phyloP scores from a whole-genome alignment of 1,139 yeast species.

The Hyphopichia pseudoburtonii region DNA sequence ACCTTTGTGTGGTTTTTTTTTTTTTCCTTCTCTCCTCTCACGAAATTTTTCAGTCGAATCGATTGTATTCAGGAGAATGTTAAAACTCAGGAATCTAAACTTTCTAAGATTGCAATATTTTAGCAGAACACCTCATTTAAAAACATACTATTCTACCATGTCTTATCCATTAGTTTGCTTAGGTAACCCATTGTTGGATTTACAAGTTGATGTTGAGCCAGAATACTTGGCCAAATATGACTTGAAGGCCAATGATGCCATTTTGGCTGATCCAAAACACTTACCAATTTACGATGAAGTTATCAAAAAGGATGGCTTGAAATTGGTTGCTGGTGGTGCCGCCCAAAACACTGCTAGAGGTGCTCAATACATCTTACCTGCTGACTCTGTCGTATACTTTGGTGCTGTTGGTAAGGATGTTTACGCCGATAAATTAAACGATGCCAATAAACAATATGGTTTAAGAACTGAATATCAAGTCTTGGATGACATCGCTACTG shows the following conservation, averaged over 20 bases:
- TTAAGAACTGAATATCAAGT: constrained; percentile 84
- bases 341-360: constrained; percentile 99
- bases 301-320: constrained; percentile 58
- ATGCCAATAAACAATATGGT: constrained; percentile 87
- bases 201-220: constrained; percentile 76
- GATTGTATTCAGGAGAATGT: too few species aligned
- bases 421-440: constrained; percentile 75
- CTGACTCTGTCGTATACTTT: constrained; percentile 82
- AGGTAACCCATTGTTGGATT: constrained; percentile 75
- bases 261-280: constrained; percentile 86
- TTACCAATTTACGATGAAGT: constrained; percentile 83
- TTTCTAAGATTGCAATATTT: too few species aligned
- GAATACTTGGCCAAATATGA: constrained; percentile 76
- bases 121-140: too few species aligned
- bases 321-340: constrained; percentile 96
- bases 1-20: not conserved
- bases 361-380: constrained; percentile 89
- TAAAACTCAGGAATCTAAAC: too few species aligned
- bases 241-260: constrained; percentile 91
- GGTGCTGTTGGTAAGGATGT: constrained; percentile 96
- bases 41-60: not conserved
- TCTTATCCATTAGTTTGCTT: constrained; percentile 48
- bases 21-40: constrained; percentile 1
- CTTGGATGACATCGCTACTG: constrained; percentile 76
- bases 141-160: too few species aligned